A percentile compares a stretch with the other conserved stretches of the same genome.
Evolutionary conservation across 2,329 filamentous ascomycete genomes (phyloP).

Genomic region (Zymoseptoria tritici): DNA sequence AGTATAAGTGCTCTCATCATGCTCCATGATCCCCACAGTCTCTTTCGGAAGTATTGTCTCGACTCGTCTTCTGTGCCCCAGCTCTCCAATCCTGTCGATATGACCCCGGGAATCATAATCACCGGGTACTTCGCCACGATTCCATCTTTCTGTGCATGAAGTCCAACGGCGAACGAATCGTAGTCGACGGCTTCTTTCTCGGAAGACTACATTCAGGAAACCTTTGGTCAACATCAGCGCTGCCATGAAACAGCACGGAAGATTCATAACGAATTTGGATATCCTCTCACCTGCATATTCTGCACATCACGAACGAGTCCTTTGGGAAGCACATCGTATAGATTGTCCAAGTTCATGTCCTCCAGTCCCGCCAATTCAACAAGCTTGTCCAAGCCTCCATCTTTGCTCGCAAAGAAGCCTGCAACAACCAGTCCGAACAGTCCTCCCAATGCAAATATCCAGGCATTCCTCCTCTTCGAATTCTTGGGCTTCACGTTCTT

Average conservation of each 20-base stretch:
- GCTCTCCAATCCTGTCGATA: conserved; percentile 91
- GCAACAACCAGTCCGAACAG: conserved; percentile 86
- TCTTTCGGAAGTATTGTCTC: conserved; percentile 84
- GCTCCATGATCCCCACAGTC: conserved; percentile 95
- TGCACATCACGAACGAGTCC: conserved; percentile 78
- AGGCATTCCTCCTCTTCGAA: conserved; percentile 64
- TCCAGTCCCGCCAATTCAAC: conserved; percentile 71
- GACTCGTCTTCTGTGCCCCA: conserved; percentile 87
- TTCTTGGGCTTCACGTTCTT: conserved; percentile 27
- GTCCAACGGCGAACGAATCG: conserved; percentile 86
- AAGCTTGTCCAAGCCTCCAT: conserved; percentile 54
- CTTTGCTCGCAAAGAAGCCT: conserved; percentile 80
- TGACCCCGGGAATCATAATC: conserved; percentile 96
- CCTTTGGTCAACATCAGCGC: conserved; percentile 26
- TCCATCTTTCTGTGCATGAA: conserved; percentile 74
- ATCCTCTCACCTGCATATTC: conserved; percentile 74
- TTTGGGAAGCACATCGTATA: conserved; percentile 82
- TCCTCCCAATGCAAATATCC: conserved; percentile 82
- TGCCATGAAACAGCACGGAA: background rate
- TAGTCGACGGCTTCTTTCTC: conserved; percentile 85
- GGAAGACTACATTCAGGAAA: conserved; percentile 52
- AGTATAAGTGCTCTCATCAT: conserved; percentile 95
- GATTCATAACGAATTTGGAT: too few relatives aligned
- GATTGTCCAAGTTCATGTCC: conserved; percentile 69
- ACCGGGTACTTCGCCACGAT: conserved; percentile 77